A percentile compares a stretch with the other conserved stretches of the same genome.
phyloP scores from a whole-genome alignment of 1,284 basidiomycete genomes.

The Inonotus hispidus region DNA sequence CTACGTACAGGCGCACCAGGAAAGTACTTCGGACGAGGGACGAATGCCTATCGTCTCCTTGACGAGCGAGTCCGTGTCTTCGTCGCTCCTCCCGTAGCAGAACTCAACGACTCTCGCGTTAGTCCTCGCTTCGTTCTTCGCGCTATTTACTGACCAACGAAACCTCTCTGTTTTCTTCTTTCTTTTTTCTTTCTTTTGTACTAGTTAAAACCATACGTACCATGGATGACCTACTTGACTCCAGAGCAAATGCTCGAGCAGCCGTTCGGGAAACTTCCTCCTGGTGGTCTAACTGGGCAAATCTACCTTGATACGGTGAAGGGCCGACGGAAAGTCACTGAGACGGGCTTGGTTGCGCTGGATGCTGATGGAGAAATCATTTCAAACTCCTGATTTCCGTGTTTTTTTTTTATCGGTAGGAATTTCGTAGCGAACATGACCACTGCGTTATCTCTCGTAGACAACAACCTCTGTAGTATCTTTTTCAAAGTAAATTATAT shows the following conservation, averaged over 20 bases:
- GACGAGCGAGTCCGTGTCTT: conserved; percentile 82
- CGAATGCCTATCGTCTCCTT: conserved; percentile 71
- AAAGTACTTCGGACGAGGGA: conserved; percentile 69
- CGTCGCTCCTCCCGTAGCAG: conserved; percentile 70
- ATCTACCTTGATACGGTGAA: conserved; percentile 10
- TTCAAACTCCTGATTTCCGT: background rate
- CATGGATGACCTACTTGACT: conserved; percentile 14
- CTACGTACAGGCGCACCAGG: conserved; percentile 84
- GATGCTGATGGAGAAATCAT: conserved; percentile 1
- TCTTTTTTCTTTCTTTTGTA: too few species aligned
- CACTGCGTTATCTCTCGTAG: background rate
- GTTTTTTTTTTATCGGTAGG: background rate
- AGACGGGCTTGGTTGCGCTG: background rate
- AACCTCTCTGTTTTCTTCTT: background rate
- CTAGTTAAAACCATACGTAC: conserved; percentile 44
- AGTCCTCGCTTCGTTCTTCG: conserved; percentile 27
- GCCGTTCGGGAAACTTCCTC: conserved; percentile 10
- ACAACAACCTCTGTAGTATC: too few species aligned
- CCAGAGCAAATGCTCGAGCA: conserved; percentile 8
- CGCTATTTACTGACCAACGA: background rate
- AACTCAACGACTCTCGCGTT: conserved; percentile 59
- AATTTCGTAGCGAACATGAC: background rate
- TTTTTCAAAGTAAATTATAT: background rate
- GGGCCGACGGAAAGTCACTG: background rate
- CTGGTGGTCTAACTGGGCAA: conserved; percentile 13